Evolutionary conservation across 352 stramenopile genomes (phyloP).

Genomic region (Globisporangium echinulatum): DNA sequence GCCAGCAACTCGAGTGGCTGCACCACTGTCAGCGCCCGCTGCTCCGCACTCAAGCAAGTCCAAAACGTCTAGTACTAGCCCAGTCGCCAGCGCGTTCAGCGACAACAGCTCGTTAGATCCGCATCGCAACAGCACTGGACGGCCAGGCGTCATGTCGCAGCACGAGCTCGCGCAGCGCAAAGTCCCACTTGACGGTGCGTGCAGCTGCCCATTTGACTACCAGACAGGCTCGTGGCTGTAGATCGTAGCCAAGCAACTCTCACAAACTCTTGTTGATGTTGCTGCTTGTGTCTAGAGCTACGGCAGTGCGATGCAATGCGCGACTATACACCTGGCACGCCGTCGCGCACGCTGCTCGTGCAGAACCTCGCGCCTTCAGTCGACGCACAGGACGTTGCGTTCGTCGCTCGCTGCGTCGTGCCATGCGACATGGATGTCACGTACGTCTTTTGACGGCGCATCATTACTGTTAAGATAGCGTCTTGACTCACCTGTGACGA

Average conservation of each 20-base stretch:
- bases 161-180: constrained; percentile 43
- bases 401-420: constrained; percentile 51
- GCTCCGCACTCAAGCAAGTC: no score
- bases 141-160: constrained; percentile 54
- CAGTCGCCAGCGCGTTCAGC: not conserved
- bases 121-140: constrained; percentile 5
- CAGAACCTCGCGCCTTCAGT: constrained; percentile 34
- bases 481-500: not conserved
- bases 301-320: constrained; percentile 25
- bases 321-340: constrained; percentile 26
- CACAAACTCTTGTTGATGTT: no score
- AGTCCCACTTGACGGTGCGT: constrained; percentile 25
- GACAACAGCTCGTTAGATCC: not conserved
- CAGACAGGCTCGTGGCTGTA: no score
- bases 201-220: not conserved
- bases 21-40: not conserved
- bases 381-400: constrained; percentile 49
- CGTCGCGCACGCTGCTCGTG: constrained; percentile 26
- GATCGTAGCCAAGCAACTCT: no score
- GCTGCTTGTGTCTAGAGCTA: constrained; percentile 16
- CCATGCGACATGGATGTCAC: constrained; percentile 24
- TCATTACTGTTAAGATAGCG: not conserved
- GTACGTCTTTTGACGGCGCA: constrained; percentile 15
- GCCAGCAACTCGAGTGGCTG: not conserved
- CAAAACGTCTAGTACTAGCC: no score